Base-by-base conservation (phyloP, 805 yeast species). In the Lachancea cidri region DNA sequence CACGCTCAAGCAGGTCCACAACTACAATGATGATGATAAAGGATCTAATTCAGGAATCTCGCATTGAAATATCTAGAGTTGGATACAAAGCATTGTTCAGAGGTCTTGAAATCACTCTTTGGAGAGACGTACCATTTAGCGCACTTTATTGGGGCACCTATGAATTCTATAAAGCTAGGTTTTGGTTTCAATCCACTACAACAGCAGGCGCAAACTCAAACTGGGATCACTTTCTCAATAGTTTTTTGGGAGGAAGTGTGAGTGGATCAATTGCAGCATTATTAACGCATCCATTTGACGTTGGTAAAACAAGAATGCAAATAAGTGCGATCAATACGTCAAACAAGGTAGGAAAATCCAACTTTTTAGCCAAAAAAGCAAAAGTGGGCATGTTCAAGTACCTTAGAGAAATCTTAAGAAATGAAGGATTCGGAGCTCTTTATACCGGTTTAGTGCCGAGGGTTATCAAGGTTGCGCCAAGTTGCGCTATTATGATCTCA, bases 401-500 rank as follows among this genome's bases (percentile, higher is more conserved):
- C 59, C 71, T 93, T 65, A 55, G 62, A 22, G 69, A 72, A 18
- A 89, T 93, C 29, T 71, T 76, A 40, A 71, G 62, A 50, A 72
- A 66, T 16, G 98, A 93, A 62, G 98, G 98, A 0, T 35, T 77
- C n/a, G 58, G 70, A 4, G 91, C 97, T 0, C 66, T 93, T n/a
- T 93, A 83, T 57, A 85, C 86, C 29, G 98, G 98, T 0, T 65
- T 88, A 29, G 69, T 77, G 2, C 98, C 98, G 0, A 73, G 98
- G 49, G 76, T 91, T 5, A 65, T 91, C 60, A 93, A 93, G 58
- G 84, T 93, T 19, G 96, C 97, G 0, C 98, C 98, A 8, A 81
- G 96, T 13, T 93, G 98, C 72, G 98, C 98, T 1, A 91, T 93
- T 29, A 93, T 93, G 98, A 88, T 93, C 34, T 86, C 97, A 9